phyloP scores from a whole-genome alignment of 805 yeast genomes.

The Cyberlindnera lachancei region DNA sequence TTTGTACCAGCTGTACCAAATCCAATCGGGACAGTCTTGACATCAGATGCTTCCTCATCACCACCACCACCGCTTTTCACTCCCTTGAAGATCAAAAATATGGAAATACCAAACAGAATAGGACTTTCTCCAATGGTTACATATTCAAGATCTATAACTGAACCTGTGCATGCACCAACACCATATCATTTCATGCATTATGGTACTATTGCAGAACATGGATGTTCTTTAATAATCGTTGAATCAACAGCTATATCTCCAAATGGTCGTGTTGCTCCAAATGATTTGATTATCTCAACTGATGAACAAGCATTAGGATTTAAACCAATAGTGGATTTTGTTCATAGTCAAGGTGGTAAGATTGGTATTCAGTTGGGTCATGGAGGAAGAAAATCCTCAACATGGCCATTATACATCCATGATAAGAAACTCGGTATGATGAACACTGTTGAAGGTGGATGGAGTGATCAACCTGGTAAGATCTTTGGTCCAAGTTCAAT shows the following conservation, averaged over 20 bases:
- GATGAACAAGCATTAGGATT: constrained; percentile 39
- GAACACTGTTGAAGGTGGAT: constrained; percentile 31
- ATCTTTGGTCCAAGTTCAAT: constrained; percentile 40
- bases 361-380: constrained; percentile 51
- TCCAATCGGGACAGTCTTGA: constrained; percentile 1
- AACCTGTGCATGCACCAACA: constrained; percentile 31
- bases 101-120: constrained; percentile 37
- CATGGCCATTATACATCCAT: constrained; percentile 25
- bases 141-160: constrained; percentile 31
- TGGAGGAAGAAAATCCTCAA: constrained; percentile 44
- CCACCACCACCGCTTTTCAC: constrained; percentile 14
- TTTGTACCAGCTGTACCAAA: constrained; percentile 1
- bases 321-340: constrained; percentile 35
- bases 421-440: constrained; percentile 23
- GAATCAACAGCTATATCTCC: constrained; percentile 39
- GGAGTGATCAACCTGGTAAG: constrained; percentile 20
- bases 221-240: constrained; percentile 40
- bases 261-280: constrained; percentile 35
- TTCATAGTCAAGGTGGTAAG: constrained; percentile 35
- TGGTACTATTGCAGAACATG: constrained; percentile 38
- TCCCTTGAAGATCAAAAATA: constrained; percentile 14
- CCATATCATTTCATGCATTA: constrained; percentile 44
- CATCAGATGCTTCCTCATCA: no score
- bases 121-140: constrained; percentile 54
- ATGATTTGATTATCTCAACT: constrained; percentile 42